phyloP scores from a whole-genome alignment of 352 stramenopile genomes.

The Globisporangium nagaii region DNA sequence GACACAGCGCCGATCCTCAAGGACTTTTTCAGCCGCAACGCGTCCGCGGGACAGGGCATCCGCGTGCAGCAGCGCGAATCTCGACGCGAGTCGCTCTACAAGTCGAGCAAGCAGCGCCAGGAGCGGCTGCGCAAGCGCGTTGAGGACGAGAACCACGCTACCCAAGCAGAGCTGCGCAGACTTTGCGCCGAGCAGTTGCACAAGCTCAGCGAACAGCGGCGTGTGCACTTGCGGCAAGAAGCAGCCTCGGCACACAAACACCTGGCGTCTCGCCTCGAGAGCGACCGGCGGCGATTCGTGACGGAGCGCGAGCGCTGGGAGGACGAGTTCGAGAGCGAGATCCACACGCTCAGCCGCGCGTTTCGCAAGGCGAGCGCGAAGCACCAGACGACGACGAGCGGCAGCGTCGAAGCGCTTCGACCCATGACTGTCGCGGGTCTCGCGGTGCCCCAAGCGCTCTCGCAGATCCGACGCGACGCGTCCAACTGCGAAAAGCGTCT shows the following conservation, averaged over 20 bases:
- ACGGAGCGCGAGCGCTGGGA: slow-evolving; percentile 45
- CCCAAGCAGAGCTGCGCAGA: slow-evolving; percentile 15
- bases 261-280: slow-evolving; percentile 14
- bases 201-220: slow-evolving; percentile 31
- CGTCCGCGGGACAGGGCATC: slow-evolving; percentile 26
- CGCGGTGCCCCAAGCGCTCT: slow-evolving; percentile 37
- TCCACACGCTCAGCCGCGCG: slow-evolving; percentile 29
- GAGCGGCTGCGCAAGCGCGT: slow-evolving; percentile 31
- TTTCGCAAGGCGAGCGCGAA: slow-evolving; percentile 31
- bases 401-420: background rate
- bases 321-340: slow-evolving; percentile 43
- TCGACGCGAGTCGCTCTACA: slow-evolving; percentile 35
- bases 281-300: slow-evolving; percentile 20
- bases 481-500: slow-evolving; percentile 36
- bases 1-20: slow-evolving; percentile 45
- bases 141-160: slow-evolving; percentile 15
- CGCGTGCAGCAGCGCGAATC: slow-evolving; percentile 34
- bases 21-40: slow-evolving; percentile 53
- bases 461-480: slow-evolving; percentile 35
- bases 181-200: slow-evolving; percentile 32
- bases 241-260: slow-evolving; percentile 19
- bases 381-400: background rate
- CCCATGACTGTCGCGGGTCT: slow-evolving; percentile 55
- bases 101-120: slow-evolving; percentile 36
- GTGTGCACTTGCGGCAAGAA: slow-evolving; percentile 27